Conservation (phyloP, 2,329 filamentous ascomycete genomes). For the Annulohypoxylon truncatum region DNA sequence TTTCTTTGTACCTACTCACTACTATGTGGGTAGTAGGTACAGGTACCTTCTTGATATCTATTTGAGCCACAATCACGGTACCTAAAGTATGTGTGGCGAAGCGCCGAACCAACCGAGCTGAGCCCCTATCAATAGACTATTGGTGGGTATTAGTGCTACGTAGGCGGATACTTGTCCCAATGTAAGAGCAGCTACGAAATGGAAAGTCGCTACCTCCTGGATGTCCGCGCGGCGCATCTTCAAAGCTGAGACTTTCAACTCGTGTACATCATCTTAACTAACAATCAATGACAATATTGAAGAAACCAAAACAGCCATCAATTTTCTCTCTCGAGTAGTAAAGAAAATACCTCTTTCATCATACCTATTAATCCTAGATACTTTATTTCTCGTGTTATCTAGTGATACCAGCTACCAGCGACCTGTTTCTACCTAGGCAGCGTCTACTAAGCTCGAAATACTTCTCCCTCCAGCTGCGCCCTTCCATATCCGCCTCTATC, state of each 20-base stretch:
- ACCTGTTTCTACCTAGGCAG: neutral
- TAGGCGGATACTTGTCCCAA: slow-evolving; percentile 9
- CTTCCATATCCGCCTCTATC: slow-evolving; percentile 8
- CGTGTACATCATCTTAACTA: slow-evolving; percentile 9
- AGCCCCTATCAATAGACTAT: neutral
- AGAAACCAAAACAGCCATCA: slow-evolving; percentile 1
- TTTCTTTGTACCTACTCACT: neutral
- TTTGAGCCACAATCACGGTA: slow-evolving; percentile 1
- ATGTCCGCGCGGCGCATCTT: slow-evolving; percentile 36
- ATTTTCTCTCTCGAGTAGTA: slow-evolving; percentile 1
- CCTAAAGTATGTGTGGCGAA: slow-evolving; percentile 7
- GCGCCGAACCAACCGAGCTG: slow-evolving; percentile 1
- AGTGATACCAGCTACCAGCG: slow-evolving; percentile 11
- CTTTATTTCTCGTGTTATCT: neutral
- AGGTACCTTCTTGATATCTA: neutral
- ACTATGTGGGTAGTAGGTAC: neutral
- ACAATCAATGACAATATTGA: slow-evolving; percentile 30
- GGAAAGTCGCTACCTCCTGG: slow-evolving; percentile 9
- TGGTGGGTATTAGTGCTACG: neutral
- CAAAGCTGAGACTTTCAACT: slow-evolving; percentile 36
- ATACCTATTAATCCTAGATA: neutral
- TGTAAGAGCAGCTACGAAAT: slow-evolving; percentile 8
- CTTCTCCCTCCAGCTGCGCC: slow-evolving; percentile 8
- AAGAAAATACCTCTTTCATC: neutral
- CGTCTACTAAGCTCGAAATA: slow-evolving; percentile 1